phyloP scores from a whole-genome alignment of 768 basidiomycete genomes.

The Scleroderma bovista region DNA sequence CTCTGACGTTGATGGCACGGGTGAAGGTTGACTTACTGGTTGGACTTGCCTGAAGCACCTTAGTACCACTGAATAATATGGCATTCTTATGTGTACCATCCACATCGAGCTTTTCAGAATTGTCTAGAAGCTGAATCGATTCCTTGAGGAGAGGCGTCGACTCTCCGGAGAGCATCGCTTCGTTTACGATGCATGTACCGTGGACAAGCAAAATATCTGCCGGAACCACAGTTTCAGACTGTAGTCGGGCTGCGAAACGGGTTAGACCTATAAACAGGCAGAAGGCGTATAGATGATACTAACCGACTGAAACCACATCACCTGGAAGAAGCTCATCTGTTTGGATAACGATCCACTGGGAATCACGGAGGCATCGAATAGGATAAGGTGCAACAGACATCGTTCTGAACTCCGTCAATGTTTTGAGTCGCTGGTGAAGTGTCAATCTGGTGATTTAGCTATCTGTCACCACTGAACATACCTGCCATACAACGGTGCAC shows the following conservation, averaged over 20 bases:
- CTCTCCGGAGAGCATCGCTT: conserved; percentile 98
- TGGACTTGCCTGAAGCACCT: conserved; percentile 75
- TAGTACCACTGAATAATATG: conserved; percentile 95
- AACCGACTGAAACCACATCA: conserved; percentile 79
- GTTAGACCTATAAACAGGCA: conserved; percentile 2
- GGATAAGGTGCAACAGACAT: conserved; percentile 93
- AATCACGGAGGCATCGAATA: conserved; percentile 75
- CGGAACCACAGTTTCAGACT: conserved; percentile 82
- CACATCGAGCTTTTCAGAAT: conserved; percentile 70
- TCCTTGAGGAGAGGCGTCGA: conserved; percentile 97
- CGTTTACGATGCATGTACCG: conserved; percentile 95
- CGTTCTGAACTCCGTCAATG: conserved; percentile 91
- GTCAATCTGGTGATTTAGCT: background rate
- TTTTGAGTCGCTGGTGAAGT: conserved; percentile 70
- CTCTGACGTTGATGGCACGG: background rate
- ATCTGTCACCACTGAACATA: conserved; percentile 28
- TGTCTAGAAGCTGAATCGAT: conserved; percentile 80
- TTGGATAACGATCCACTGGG: conserved; percentile 73
- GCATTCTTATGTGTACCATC: conserved; percentile 84
- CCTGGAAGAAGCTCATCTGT: conserved; percentile 89
- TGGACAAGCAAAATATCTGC: conserved; percentile 90
- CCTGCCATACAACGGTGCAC: conserved; percentile 99
- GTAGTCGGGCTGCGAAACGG: conserved; percentile 46
- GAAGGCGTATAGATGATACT: conserved; percentile 27
- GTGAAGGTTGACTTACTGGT: conserved; percentile 29